Base-by-base conservation (phyloP, 805 yeast species). In the Millerago galiae region DNA sequence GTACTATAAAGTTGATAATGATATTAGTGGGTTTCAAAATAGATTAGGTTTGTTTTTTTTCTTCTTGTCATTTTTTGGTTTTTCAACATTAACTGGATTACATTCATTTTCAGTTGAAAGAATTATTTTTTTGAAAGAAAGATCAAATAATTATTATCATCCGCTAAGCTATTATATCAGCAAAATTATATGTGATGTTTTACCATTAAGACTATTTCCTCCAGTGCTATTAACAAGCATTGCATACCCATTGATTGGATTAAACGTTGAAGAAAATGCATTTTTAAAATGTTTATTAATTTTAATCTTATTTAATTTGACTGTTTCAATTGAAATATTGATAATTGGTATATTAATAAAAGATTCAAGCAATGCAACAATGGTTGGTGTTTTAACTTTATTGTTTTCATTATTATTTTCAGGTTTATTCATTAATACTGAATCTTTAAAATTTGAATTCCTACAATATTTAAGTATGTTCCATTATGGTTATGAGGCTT, bases 21-120 rank as follows among this genome's bases (percentile, higher is more conserved):
- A 91, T 60, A 91, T 93, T 42, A 81, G 95, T 55, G 99, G 99
- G 0, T 93, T 93, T 70, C 99, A 93, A 62, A 93, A 93, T 63
- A 74, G 99, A 53, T 71, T 93, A 50, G 99, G 99, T 0, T 68
- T 93, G 46, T 93, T 93, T 63, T 91, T 93, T 69, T 93, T 93
- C 62, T 65, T 90, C 40, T 70, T 93, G 47, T 87, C 98, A 3
- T 75, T 90, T 55, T 90, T 93, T 68, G 99, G 99, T 0, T 93
- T 93, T 61, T 83, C 95, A 1, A 83, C 98, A 0, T 72, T 93
- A 55, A 91, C 98, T 0, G 95, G 97, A 0, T 68, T 93, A 41
- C 91, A 89, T 51, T 77, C 96, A 3, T 93, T 93, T 61, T 80
- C 95, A 0, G 73, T 78, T 41, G 99, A 93, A 60, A 72, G 98